Conservation (phyloP, 768 basidiomycete genomes). For the Tephrocybe sp. region DNA sequence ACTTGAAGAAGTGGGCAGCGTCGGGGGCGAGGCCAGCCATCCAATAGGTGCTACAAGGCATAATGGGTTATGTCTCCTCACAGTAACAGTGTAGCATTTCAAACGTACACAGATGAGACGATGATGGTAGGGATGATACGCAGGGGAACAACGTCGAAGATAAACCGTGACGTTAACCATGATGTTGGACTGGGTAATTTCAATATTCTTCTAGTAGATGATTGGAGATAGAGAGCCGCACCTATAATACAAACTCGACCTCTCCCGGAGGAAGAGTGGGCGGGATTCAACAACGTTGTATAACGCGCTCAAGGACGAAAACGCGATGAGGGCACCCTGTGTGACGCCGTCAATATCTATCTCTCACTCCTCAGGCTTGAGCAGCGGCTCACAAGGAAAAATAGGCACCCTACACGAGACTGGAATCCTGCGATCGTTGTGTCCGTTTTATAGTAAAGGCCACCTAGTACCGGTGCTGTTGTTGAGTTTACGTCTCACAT, state of each 20-base stretch:
- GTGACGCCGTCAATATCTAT: too few species aligned
- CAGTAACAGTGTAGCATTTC: background rate
- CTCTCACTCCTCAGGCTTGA: too few species aligned
- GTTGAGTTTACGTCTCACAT: background rate
- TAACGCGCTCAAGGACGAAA: constrained; percentile 86
- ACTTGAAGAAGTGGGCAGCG: constrained; percentile 91
- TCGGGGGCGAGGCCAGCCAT: constrained; percentile 88
- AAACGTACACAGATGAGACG: constrained; percentile 75
- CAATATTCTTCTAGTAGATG: too few species aligned
- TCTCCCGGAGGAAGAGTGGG: constrained; percentile 86
- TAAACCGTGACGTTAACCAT: constrained; percentile 85
- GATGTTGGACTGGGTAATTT: constrained; percentile 73
- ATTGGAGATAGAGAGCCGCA: constrained; percentile 23
- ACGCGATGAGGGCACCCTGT: constrained; percentile 87
- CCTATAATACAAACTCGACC: constrained; percentile 87
- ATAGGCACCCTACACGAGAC: constrained; percentile 88
- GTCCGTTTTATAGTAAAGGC: constrained; percentile 81
- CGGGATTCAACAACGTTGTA: constrained; percentile 86
- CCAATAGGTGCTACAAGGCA: constrained; percentile 71
- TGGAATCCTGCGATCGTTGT: constrained; percentile 91
- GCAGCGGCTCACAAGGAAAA: constrained; percentile 69
- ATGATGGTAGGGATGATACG: constrained; percentile 88
- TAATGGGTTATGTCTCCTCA: constrained; percentile 1
- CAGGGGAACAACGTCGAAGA: constrained; percentile 89
- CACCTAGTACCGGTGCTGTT: constrained; percentile 55